These are phyloP conservation scores for Macaranga tanarius DNA, from an alignment of 441 rosid genomes.

Conservation along the genomic window DNA sequence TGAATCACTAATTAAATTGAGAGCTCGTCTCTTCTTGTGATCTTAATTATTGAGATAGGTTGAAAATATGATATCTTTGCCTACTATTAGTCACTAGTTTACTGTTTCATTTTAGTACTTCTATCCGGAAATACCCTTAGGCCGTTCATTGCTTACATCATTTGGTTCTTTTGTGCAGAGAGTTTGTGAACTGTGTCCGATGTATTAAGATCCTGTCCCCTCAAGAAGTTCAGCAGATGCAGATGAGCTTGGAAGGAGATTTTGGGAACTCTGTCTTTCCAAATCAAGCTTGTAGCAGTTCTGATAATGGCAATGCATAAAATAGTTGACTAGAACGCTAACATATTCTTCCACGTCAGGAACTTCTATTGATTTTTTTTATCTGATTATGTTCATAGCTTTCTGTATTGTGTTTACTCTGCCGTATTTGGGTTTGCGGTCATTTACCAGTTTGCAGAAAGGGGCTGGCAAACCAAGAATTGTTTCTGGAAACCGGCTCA, in stretches of 20 bases:
- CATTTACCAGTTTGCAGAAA: slow-evolving; percentile 8
- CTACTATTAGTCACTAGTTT: neutral
- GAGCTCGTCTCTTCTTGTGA: neutral
- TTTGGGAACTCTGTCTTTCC: slow-evolving; percentile 57
- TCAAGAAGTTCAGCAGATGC: slow-evolving; percentile 94
- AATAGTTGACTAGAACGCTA: slow-evolving; percentile 27
- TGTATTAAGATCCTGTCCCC: slow-evolving; percentile 92
- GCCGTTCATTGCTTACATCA: neutral
- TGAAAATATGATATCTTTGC: neutral
- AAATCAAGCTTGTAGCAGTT: slow-evolving; percentile 83
- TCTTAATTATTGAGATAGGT: neutral
- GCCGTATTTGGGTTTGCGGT: slow-evolving; percentile 1
- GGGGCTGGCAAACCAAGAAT: slow-evolving; percentile 11
- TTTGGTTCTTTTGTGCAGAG: slow-evolving; percentile 44
- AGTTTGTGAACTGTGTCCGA: slow-evolving; percentile 84
- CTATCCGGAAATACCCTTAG: neutral
- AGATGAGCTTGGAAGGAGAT: slow-evolving; percentile 93
- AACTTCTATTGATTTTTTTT: slow-evolving; percentile 17
- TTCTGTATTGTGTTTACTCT: slow-evolving; percentile 14
- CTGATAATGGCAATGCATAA: slow-evolving; percentile 84
- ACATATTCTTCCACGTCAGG: slow-evolving; percentile 20
- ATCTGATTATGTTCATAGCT: slow-evolving; percentile 22
- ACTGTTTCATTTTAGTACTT: neutral
- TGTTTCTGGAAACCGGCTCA: slow-evolving; percentile 2
- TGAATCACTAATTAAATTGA: neutral